Evolutionary conservation across 148 eudicot species (phyloP).

Genomic region (Rhododendron simsii): DNA sequence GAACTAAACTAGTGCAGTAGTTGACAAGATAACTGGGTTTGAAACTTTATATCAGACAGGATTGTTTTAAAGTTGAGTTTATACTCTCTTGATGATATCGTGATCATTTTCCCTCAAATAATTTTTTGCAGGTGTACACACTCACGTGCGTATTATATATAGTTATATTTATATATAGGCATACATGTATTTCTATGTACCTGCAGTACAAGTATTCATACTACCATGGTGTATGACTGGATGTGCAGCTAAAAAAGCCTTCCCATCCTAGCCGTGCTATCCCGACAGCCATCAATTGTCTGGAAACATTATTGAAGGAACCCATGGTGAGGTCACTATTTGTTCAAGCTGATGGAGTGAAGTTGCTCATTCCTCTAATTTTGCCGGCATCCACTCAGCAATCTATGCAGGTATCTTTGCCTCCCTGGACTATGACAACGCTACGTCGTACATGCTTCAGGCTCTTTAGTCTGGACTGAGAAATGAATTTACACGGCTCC

Average conservation of each 20-base stretch:
- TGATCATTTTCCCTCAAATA: background rate
- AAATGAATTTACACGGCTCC: background rate
- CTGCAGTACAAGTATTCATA: background rate
- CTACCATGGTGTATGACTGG: constrained; percentile 3
- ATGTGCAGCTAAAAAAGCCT: constrained; percentile 82
- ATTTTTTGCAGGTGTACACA: background rate
- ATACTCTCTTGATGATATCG: background rate
- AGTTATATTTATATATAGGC: background rate
- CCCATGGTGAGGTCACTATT: constrained; percentile 81
- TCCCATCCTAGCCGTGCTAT: constrained; percentile 74
- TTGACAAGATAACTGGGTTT: background rate
- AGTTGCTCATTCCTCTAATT: constrained; percentile 84
- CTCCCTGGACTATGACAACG: background rate
- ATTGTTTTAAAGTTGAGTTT: background rate
- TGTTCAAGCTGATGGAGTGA: constrained; percentile 94
- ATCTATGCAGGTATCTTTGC: constrained; percentile 66
- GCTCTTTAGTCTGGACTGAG: background rate
- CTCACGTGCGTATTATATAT: background rate
- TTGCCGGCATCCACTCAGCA: constrained; percentile 89
- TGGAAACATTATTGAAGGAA: constrained; percentile 79
- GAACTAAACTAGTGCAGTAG: background rate
- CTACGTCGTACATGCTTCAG: background rate
- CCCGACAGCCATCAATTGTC: constrained; percentile 72
- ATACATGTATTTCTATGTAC: background rate
- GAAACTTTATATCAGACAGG: background rate